A percentile compares a stretch with the other conserved stretches of the same genome.
Evolutionary conservation across 2,329 filamentous ascomycete genomes (phyloP).

Genomic region (Westerdykella aurantiaca): DNA sequence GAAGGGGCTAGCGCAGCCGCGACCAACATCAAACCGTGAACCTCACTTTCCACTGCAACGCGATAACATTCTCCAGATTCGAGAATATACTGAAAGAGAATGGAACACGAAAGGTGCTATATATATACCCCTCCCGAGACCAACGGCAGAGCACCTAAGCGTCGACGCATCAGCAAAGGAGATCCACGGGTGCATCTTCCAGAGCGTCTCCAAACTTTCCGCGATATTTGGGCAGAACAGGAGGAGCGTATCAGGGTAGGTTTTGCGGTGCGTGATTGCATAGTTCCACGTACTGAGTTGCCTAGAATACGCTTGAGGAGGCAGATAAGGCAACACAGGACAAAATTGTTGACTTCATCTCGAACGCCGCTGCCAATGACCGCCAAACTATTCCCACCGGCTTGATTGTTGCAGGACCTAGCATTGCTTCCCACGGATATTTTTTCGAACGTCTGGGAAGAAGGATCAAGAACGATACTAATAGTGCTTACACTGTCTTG

Average conservation of each 20-base stretch:
- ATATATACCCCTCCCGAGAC: constrained; percentile 37
- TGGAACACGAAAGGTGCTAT: constrained; percentile 48
- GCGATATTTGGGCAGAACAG: constrained; percentile 59
- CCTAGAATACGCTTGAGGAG: constrained; percentile 34
- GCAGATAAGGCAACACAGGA: constrained; percentile 38
- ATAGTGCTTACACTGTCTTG: constrained; percentile 58
- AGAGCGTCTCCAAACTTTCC: constrained; percentile 56
- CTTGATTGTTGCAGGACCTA: constrained; percentile 72
- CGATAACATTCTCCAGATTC: neutral
- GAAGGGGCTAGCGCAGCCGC: neutral
- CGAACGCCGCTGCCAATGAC: constrained; percentile 17
- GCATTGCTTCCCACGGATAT: constrained; percentile 67
- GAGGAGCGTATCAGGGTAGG: constrained; percentile 58
- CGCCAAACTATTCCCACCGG: constrained; percentile 57
- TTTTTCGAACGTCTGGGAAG: constrained; percentile 64
- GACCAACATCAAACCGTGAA: neutral
- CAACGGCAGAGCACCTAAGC: constrained; percentile 37
- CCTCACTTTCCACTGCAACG: neutral
- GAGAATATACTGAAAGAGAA: constrained; percentile 11
- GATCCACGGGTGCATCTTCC: constrained; percentile 18
- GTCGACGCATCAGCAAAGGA: constrained; percentile 32
- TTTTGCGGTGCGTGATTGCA: neutral
- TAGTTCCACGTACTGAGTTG: constrained; percentile 8
- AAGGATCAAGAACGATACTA: constrained; percentile 37
- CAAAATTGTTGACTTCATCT: constrained; percentile 37